Percentiles rank a stretch among this genome's conserved stretches.
Conservation (phyloP, 352 stramenopile species). For the Phytophthora multivora region DNA sequence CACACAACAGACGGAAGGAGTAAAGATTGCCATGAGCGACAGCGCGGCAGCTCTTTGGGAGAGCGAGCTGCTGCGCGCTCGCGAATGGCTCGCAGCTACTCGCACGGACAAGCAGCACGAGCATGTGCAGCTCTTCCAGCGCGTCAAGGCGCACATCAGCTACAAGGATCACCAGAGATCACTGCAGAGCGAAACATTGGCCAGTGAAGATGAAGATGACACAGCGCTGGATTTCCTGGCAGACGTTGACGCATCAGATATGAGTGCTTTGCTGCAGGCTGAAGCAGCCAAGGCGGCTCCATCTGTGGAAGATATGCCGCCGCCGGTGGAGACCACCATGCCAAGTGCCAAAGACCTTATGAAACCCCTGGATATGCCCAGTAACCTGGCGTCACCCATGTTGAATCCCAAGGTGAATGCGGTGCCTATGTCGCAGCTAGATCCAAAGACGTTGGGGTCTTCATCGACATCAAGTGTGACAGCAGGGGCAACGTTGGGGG, state of each 20-base stretch:
- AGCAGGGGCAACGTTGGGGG: conserved; percentile 31
- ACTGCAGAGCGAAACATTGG: conserved; percentile 29
- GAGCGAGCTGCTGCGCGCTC: conserved; percentile 47
- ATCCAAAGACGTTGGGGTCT: conserved; percentile 16
- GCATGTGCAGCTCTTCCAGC: conserved; percentile 23
- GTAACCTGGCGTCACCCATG: conserved; percentile 25
- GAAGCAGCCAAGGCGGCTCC: conserved; percentile 26
- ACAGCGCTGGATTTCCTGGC: conserved; percentile 60
- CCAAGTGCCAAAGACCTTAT: conserved; percentile 17
- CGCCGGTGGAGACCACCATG: conserved; percentile 2
- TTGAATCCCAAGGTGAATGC: conserved; percentile 13
- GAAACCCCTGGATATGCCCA: conserved; percentile 43
- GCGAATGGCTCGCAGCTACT: conserved; percentile 35
- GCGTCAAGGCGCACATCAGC: conserved; percentile 44
- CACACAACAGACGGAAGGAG: neutral
- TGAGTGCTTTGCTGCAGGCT: conserved; percentile 52
- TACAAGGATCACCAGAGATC: conserved; percentile 48
- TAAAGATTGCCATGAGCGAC: conserved; percentile 26
- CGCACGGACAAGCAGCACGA: conserved; percentile 22
- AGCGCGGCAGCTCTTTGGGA: conserved; percentile 38
- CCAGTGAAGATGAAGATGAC: conserved; percentile 35
- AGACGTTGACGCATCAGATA: conserved; percentile 56
- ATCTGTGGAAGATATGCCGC: neutral
- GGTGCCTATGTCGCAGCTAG: conserved; percentile 21
- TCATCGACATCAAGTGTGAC: neutral